Base-by-base conservation (phyloP, 768 basidiomycete genomes). In the Suillus tomentosus region DNA sequence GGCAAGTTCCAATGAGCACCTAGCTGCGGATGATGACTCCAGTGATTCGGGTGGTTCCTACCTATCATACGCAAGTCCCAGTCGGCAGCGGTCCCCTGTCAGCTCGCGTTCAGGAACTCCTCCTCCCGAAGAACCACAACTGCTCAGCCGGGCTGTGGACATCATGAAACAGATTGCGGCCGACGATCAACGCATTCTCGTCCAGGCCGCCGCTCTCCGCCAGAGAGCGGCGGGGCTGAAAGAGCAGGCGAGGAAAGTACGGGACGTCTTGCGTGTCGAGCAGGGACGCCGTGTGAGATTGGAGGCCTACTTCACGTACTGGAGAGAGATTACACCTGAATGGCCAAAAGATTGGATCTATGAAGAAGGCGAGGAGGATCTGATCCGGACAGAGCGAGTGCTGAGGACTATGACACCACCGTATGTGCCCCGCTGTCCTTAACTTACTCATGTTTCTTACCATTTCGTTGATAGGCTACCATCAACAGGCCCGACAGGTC, bases 261-360 rank as follows among this genome's bases (percentile, higher is more conserved):
- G 76, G 11, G 69, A 70, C 2, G 64, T 71, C 6, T 65, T 67
- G 2, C 68, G 68, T 45, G 71, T 67, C 1, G 72, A 76, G 63
- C 61, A 19, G 34, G 72, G 66, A 7, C 65, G 74, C 10, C 64
- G 72, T 60, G 71, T 67, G 50, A 63, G 74, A 19, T 70, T 77
- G 68, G 70, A 76, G 27, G 36, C 64, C 8, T 76, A 66, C 36
- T 77, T 71, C 50, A 65, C 66, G 31, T 69, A 77, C 42, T 77
- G 76, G 74, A 66, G 67, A 22, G 65, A 77, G 40, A 70, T 65
- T 8, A 66, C 67, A 6, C 67, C 68, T 2, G 47, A 6, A 3
- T 74, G 76, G 73, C 67, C 69, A 48, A 69, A 65, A 24, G 15
- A 63, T 24, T 75, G 75, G 75, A 8, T 75, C 27, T 73, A 64